Conservation (phyloP, 495 filamentous ascomycete genomes). For the Penicillium atrosanguineum region DNA sequence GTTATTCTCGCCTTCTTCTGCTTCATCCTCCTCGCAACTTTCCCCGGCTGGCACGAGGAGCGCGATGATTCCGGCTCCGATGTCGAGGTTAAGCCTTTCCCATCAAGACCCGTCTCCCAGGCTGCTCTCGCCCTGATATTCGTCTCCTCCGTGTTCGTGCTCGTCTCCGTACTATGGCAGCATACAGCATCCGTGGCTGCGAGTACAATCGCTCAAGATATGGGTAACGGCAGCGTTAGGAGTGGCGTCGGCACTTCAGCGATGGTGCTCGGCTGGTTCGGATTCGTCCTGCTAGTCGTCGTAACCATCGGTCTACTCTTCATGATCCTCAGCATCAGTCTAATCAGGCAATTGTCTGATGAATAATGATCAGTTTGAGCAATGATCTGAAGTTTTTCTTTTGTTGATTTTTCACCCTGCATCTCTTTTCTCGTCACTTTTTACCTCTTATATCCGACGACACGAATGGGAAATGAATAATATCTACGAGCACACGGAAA, state of each 20-base stretch:
- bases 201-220: slow-evolving; percentile 85
- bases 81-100: slow-evolving; percentile 65
- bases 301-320: slow-evolving; percentile 91
- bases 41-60: slow-evolving; percentile 72
- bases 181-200: slow-evolving; percentile 95
- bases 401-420: slow-evolving; percentile 17
- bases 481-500: slow-evolving; percentile 20
- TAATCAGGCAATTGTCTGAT: slow-evolving; percentile 58
- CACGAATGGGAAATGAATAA: slow-evolving; percentile 37
- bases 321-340: slow-evolving; percentile 88
- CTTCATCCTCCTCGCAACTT: slow-evolving; percentile 68
- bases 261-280: slow-evolving; percentile 97
- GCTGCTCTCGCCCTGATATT: slow-evolving; percentile 66
- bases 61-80: slow-evolving; percentile 52
- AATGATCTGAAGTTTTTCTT: slow-evolving; percentile 11
- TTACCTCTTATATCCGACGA: slow-evolving; percentile 26
- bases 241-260: slow-evolving; percentile 87
- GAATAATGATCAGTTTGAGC: slow-evolving; percentile 28
- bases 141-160: slow-evolving; percentile 65
- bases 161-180: slow-evolving; percentile 67
- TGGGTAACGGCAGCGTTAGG: slow-evolving; percentile 89
- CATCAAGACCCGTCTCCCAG: slow-evolving; percentile 66
- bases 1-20: slow-evolving; percentile 68
- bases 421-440: slow-evolving; percentile 6
- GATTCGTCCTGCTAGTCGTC: slow-evolving; percentile 85